Evolutionary conservation across 2,329 filamentous ascomycete species (phyloP), one percentile per base, ranked within the genome.

Genomic region (Botryotinia narcissicola): DNA sequence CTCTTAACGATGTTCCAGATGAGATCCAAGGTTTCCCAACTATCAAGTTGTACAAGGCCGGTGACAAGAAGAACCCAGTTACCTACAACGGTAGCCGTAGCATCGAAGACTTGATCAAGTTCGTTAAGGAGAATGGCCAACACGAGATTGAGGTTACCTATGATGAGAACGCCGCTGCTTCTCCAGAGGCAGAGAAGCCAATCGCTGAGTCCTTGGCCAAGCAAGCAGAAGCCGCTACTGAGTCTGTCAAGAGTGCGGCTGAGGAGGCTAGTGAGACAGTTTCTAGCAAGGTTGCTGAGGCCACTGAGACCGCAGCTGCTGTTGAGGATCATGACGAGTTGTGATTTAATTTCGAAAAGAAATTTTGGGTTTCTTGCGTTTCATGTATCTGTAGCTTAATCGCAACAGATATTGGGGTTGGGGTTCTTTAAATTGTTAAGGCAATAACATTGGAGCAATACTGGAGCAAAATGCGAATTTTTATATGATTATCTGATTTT

Each of bases 11-110:
- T 80, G 93, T 98, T 74, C 96, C 96, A 74, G 95, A 98, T 84
- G 93, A 97, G 86, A 94, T 99, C 81, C 90, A 93, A 84, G 96
- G 96, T 77, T 99, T 99, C 92, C 96, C 96, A 73, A 99, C 96
- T 83, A 98, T 99, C 89, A 98, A 98, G 90, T 90, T 99, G 78
- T 99, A 90, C 92, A 90, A 93, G 77, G 96, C 96, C 80, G 95
- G 94, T 81, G 88, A 88, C 84, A 99, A 99, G 91, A 87, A 88
- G 81, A 86, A 90, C 78, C 93, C 96, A 74, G 84, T 98, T 76
- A 93, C 94, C 79, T 99, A 98, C 89, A 88, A 87, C 77, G 96
- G 96, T 80, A 89, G 91, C 77, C 94, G 96, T 81, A 96, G 94
- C 72, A 86, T 98, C 73, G 93, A 97, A 86, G 96, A 98, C 83